Evolutionary conservation across 768 basidiomycete species (phyloP).

Genomic region (Tylopilus plumbeoviolaceoides): DNA sequence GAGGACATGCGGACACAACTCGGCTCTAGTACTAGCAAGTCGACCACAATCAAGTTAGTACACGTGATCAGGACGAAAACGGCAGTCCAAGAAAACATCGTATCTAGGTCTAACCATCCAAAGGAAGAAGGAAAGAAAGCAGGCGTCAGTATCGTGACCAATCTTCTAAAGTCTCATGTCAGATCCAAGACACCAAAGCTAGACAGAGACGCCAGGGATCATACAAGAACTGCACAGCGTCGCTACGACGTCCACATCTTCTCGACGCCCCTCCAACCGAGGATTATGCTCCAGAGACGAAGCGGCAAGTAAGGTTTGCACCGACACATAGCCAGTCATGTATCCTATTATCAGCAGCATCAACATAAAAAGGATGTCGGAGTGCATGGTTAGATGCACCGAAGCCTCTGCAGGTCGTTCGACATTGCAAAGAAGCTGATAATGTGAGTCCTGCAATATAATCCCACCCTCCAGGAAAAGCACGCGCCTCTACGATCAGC

Average conservation of each 20-base stretch:
- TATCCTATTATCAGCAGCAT: conserved; percentile 67
- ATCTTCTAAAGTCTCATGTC: conserved; percentile 26
- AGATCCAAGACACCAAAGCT: conserved; percentile 75
- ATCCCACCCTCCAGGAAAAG: too few species aligned
- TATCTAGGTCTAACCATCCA: too few species aligned
- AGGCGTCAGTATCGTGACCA: not conserved
- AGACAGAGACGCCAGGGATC: conserved; percentile 65
- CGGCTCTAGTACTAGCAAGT: too few species aligned
- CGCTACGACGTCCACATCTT: conserved; percentile 82
- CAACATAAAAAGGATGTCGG: conserved; percentile 70
- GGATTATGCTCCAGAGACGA: conserved; percentile 42
- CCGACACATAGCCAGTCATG: conserved; percentile 75
- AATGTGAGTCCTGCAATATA: not conserved
- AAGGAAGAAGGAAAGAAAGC: not conserved
- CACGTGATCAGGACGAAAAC: too few species aligned
- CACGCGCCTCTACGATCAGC: conserved; percentile 77
- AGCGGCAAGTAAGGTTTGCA: conserved; percentile 76
- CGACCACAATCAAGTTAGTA: too few species aligned
- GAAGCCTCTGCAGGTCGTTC: conserved; percentile 40
- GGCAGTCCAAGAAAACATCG: too few species aligned
- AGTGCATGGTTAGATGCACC: conserved; percentile 50
- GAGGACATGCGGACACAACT: too few species aligned
- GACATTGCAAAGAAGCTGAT: conserved; percentile 45
- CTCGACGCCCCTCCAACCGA: conserved; percentile 59
- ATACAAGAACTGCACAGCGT: conserved; percentile 75